Evolutionary conservation across 192 early-diverging fungal species (phyloP), one percentile per base, ranked within the genome.

Genomic region (Mortierella hygrophila): DNA sequence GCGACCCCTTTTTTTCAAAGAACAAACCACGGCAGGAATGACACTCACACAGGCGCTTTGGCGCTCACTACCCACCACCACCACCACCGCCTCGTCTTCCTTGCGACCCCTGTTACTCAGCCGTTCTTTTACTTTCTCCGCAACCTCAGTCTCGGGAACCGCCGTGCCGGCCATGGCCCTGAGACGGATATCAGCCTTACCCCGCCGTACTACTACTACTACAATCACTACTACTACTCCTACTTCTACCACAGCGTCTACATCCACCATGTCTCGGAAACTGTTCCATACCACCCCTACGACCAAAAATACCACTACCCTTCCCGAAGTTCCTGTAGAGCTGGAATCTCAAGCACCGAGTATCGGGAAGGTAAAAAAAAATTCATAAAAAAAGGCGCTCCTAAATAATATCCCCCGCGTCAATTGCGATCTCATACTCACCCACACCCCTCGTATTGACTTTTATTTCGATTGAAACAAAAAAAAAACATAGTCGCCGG

Each of bases 141-240:
- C 55, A 8, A 10, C 11, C 29, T 65, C 60, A 65, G 60, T 65
- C 60, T 65, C 57, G 57, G 57, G n/a, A 60, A 60, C 57, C 57
- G 8, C 60, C 60, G 2, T 65, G 60, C 60, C 60, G 60, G 60
- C 60, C 60, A 65, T 65, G 60, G 60, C 60, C 60, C 29, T 65
- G 11, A 65, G 60, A 32, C 60, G 60, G 60, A 71, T 41, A 71
- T 35, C n/a, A 13, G 40, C n/a, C 20, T 35, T 41, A 71, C 41
- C 37, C 35, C 23, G 38, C 40, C 32, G 21, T 20, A 21, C 32
- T 40, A 7, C 23, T 21, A 63, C 7, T 32, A 35, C 35, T n/a
- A n/a, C n/a, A n/a, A n/a, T n/a, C n/a, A n/a, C n/a, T 40, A 40
- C 3, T 40, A 6, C 38, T 40, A 40, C 38, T 40, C n/a, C 60